Conservation (phyloP, 345 rosid genomes). For the Heritiera littoralis region DNA sequence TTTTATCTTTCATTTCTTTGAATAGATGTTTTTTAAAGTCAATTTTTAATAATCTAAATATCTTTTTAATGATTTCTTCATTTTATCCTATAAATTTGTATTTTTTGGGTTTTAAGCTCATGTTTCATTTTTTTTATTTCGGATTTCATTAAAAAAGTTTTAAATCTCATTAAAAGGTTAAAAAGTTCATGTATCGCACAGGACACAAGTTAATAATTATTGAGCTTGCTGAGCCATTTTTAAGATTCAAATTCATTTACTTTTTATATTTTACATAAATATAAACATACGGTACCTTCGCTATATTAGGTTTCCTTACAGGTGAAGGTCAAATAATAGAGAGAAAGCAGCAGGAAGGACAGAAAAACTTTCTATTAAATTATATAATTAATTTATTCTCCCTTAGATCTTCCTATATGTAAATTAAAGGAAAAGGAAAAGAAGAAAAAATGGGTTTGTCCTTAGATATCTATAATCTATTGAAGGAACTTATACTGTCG, state of each 20-base stretch:
- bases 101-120: too few relatives aligned
- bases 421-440: not conserved
- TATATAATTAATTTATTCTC: not conserved
- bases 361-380: not conserved
- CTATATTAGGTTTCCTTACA: not conserved
- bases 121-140: too few relatives aligned
- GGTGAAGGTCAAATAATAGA: slow-evolving; percentile 8
- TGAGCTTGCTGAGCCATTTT: not conserved
- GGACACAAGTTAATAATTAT: too few relatives aligned
- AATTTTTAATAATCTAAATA: too few relatives aligned
- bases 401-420: not conserved
- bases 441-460: not conserved
- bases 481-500: not conserved
- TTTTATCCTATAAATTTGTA: too few relatives aligned
- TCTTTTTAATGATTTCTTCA: too few relatives aligned
- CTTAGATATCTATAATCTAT: not conserved
- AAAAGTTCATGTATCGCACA: too few relatives aligned
- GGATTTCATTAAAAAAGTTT: too few relatives aligned
- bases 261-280: not conserved
- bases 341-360: not conserved
- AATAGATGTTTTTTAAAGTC: too few relatives aligned
- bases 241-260: not conserved
- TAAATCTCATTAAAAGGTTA: too few relatives aligned
- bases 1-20: too few relatives aligned
- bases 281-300: not conserved